A percentile compares a stretch with the other conserved stretches of the same genome.
phyloP scores from a whole-genome alignment of 805 yeast species.

The Groenewaldozyma tartarivorans region DNA sequence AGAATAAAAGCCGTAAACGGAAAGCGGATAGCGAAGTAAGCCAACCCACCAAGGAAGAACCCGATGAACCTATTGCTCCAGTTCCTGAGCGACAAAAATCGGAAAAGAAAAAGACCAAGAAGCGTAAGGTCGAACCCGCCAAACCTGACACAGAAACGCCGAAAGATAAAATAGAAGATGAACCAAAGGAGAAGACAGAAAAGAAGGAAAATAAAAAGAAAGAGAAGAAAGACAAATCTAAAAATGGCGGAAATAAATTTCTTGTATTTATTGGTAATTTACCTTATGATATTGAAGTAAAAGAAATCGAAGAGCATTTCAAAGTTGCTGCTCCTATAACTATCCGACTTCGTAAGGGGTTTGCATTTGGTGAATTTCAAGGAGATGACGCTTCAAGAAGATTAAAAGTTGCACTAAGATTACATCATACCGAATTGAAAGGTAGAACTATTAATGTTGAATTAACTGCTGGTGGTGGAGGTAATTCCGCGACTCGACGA shows the following conservation, averaged over 20 bases:
- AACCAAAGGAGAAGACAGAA: constrained; percentile 18
- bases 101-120: constrained; percentile 9
- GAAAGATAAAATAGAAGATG: constrained; percentile 11
- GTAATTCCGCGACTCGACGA: constrained; percentile 53
- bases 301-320: constrained; percentile 63
- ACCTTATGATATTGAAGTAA: constrained; percentile 59
- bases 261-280: constrained; percentile 85
- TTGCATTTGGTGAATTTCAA: constrained; percentile 88
- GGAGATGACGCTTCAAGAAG: constrained; percentile 60
- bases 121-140: constrained; percentile 11
- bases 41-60: too few species aligned
- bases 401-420: constrained; percentile 74
- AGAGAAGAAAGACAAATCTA: constrained; percentile 38
- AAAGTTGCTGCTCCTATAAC: constrained; percentile 57
- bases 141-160: constrained; percentile 7
- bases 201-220: constrained; percentile 41
- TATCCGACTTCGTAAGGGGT: constrained; percentile 57
- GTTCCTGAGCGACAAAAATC: too few species aligned
- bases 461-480: constrained; percentile 97
- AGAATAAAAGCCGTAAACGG: constrained; percentile 1
- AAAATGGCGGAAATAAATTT: constrained; percentile 63
- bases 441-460: constrained; percentile 86
- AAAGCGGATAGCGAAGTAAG: constrained; percentile 15
- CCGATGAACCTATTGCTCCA: too few species aligned
- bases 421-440: constrained; percentile 67